Conservation (phyloP, 768 basidiomycete genomes). For the Suillus luteus region DNA sequence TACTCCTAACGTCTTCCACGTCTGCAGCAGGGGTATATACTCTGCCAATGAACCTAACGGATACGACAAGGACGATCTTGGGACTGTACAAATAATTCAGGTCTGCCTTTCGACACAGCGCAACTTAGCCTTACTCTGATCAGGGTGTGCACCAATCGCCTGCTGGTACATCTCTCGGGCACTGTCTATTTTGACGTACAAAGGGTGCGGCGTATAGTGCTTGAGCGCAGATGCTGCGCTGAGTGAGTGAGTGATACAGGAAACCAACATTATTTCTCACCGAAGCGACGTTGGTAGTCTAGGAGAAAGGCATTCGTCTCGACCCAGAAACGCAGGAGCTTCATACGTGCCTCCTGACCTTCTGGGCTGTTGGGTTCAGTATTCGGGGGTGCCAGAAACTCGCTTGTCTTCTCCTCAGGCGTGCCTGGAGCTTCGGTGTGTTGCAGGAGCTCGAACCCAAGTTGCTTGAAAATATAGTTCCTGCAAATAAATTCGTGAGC, state of each 20-base stretch:
- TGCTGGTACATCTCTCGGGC: constrained; percentile 72
- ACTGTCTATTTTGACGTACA: constrained; percentile 55
- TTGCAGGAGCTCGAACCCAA: constrained; percentile 39
- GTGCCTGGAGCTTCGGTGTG: constrained; percentile 22
- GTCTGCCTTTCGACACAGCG: neutral
- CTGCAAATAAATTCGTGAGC: constrained; percentile 30
- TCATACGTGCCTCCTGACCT: constrained; percentile 56
- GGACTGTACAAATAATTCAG: constrained; percentile 42
- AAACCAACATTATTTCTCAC: constrained; percentile 33
- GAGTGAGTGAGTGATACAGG: constrained; percentile 16
- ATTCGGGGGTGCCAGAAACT: constrained; percentile 53
- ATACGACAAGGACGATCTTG: constrained; percentile 51
- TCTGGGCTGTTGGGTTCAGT: constrained; percentile 48
- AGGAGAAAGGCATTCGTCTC: constrained; percentile 69
- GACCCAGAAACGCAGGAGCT: constrained; percentile 78
- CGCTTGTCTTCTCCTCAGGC: constrained; percentile 30
- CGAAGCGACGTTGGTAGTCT: constrained; percentile 52
- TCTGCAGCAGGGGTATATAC: constrained; percentile 39
- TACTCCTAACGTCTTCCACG: constrained; percentile 58
- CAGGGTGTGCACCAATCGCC: constrained; percentile 74
- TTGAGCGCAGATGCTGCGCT: constrained; percentile 49
- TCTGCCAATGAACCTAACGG: constrained; percentile 36
- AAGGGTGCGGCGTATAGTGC: constrained; percentile 40
- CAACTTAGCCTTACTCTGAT: constrained; percentile 58
- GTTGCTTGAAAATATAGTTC: constrained; percentile 40